Conservation (phyloP, 2,329 filamentous ascomycete genomes). For the Teratosphaeria viscida region DNA sequence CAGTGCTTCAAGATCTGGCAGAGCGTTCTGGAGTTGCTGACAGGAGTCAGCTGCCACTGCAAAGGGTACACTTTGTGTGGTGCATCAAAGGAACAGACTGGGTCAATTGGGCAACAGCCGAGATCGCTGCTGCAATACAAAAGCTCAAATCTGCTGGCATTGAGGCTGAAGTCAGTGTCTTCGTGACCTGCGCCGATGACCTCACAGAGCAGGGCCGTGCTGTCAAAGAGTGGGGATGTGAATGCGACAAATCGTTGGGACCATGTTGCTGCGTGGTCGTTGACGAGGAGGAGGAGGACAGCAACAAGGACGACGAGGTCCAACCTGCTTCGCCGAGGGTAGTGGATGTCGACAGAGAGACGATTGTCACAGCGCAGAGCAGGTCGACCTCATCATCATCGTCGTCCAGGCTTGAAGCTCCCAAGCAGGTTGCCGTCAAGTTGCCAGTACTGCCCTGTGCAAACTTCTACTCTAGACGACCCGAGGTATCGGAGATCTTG, state of each 20-base stretch:
- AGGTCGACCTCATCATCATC: neutral
- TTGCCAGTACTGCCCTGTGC: slow-evolving; percentile 12
- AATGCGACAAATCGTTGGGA: slow-evolving; percentile 16
- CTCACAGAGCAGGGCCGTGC: slow-evolving; percentile 10
- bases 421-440: neutral
- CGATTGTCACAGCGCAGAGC: neutral
- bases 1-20: slow-evolving; percentile 17
- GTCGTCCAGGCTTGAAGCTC: neutral
- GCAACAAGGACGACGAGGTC: slow-evolving; percentile 4
- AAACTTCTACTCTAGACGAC: slow-evolving; percentile 16
- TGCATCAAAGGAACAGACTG: slow-evolving; percentile 14
- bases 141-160: slow-evolving; percentile 11
- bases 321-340: neutral
- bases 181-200: slow-evolving; percentile 16
- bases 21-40: slow-evolving; percentile 8
- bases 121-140: slow-evolving; percentile 10
- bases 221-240: slow-evolving; percentile 14
- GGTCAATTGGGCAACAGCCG: slow-evolving; percentile 12
- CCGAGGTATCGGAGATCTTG: slow-evolving; percentile 10
- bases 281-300: slow-evolving; percentile 5
- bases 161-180: slow-evolving; percentile 12
- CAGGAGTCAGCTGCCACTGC: slow-evolving; percentile 12
- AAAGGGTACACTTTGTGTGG: slow-evolving; percentile 17
- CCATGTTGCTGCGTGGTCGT: slow-evolving; percentile 15
- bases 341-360: neutral